These are phyloP conservation scores for Cicer pinnatifidum DNA, from an alignment of 306 rosid species.

Conservation along the genomic window DNA sequence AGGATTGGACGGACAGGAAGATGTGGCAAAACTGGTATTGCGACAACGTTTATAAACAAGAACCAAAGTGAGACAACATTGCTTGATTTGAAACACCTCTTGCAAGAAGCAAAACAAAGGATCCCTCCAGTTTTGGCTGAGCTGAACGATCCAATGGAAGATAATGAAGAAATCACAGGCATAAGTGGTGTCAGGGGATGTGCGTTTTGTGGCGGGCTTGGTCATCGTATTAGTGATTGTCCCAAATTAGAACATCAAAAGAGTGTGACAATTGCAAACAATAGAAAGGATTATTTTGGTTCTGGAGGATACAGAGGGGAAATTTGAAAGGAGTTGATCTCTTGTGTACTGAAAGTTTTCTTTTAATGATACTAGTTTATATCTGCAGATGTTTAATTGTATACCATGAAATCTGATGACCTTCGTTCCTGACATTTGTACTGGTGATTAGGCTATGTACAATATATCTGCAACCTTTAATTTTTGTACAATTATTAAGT, in stretches of 20 bases:
- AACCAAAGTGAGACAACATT: conserved; percentile 93
- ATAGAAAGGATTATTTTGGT: conserved; percentile 86
- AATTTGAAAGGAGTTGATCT: conserved; percentile 50
- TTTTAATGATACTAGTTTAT: conserved; percentile 5
- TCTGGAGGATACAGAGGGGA: conserved; percentile 94
- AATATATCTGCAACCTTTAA: conserved; percentile 5
- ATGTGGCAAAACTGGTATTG: conserved; percentile 94
- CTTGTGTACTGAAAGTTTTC: not conserved
- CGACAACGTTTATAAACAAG: conserved; percentile 91
- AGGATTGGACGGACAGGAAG: conserved; percentile 95
- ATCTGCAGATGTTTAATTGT: not conserved
- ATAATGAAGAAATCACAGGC: conserved; percentile 64
- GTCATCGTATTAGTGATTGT: conserved; percentile 86
- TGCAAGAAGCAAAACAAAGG: conserved; percentile 98
- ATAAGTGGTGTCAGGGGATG: conserved; percentile 91
- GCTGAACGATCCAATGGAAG: conserved; percentile 91
- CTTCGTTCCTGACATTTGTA: not conserved
- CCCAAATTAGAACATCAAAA: conserved; percentile 91
- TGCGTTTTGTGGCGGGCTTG: conserved; percentile 95
- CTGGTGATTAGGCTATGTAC: conserved; percentile 17
- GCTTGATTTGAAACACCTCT: conserved; percentile 89
- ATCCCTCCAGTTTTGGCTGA: conserved; percentile 94
- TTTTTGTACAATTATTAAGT: conserved; percentile 4
- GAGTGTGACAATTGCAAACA: conserved; percentile 75
- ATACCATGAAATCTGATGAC: conserved; percentile 26